phyloP scores from a whole-genome alignment of 805 yeast genomes.

The Candida dajiaensis region DNA sequence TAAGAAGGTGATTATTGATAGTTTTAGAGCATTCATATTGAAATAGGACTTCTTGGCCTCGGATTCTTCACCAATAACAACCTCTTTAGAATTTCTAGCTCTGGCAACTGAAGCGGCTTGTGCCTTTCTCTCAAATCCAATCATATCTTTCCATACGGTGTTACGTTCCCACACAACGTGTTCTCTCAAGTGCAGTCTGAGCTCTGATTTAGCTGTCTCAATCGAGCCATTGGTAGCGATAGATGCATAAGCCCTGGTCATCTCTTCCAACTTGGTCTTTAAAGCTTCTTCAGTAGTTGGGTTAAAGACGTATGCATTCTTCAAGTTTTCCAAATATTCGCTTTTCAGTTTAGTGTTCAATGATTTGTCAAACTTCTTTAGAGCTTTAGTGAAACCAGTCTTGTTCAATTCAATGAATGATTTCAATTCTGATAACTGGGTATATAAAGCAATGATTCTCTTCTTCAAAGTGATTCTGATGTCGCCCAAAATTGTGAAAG shows the following conservation, averaged over 20 bases:
- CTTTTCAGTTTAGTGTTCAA: conserved; percentile 54
- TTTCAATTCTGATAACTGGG: conserved; percentile 72
- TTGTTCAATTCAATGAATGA: conserved; percentile 79
- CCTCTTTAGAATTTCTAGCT: conserved; percentile 19
- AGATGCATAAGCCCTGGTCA: conserved; percentile 50
- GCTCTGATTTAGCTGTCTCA: conserved; percentile 40
- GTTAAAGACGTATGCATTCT: conserved; percentile 49
- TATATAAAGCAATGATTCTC: conserved; percentile 60
- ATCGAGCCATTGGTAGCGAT: conserved; percentile 36
- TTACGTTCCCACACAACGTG: conserved; percentile 97
- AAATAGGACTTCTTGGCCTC: conserved; percentile 18
- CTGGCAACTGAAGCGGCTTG: conserved; percentile 58
- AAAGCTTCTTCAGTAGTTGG: conserved; percentile 41
- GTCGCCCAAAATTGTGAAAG: conserved; percentile 22
- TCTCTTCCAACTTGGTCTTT: conserved; percentile 46
- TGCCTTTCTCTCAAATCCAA: conserved; percentile 80
- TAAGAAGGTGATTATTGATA: conserved; percentile 40
- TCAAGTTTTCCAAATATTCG: conserved; percentile 46
- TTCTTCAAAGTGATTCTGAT: conserved; percentile 56
- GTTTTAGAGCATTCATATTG: conserved; percentile 35
- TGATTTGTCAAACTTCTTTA: conserved; percentile 89
- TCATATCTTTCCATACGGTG: conserved; percentile 96
- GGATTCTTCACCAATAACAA: conserved; percentile 24
- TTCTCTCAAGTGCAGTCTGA: conserved; percentile 64
- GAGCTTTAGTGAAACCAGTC: conserved; percentile 85